A percentile compares a stretch with the other conserved stretches of the same genome.
Evolutionary conservation across 441 rosid genomes (phyloP).

Genomic region (Pelargonium cotyledonis): DNA sequence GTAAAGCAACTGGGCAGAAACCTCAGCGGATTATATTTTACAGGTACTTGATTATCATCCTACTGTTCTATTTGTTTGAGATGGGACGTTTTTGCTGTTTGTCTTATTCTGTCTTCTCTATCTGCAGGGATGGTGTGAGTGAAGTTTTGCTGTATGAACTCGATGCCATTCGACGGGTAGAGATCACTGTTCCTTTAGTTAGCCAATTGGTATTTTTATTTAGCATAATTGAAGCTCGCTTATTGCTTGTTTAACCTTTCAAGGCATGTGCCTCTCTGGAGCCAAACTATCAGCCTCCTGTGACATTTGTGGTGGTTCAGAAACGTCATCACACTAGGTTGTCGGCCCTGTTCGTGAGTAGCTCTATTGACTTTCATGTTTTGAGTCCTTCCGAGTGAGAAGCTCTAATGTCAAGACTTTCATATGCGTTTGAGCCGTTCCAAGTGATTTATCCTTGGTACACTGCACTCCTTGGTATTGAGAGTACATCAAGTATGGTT

Average conservation of each 20-base stretch:
- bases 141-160: constrained; percentile 42
- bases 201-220: constrained; percentile 25
- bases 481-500: too few relatives aligned
- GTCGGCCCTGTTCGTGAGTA: too few relatives aligned
- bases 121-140: constrained; percentile 82
- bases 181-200: constrained; percentile 31
- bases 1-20: constrained; percentile 96
- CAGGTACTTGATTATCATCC: constrained; percentile 37
- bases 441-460: too few relatives aligned
- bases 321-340: constrained; percentile 87
- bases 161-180: constrained; percentile 90
- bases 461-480: too few relatives aligned
- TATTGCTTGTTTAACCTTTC: too few relatives aligned
- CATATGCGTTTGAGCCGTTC: too few relatives aligned
- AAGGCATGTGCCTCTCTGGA: constrained; percentile 98
- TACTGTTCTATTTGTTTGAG: not conserved
- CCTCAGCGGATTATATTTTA: constrained; percentile 87
- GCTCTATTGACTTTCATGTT: too few relatives aligned
- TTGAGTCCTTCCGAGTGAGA: too few relatives aligned
- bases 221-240: not conserved
- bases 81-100: not conserved
- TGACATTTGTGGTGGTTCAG: constrained; percentile 88
- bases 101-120: not conserved
- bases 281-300: constrained; percentile 88
- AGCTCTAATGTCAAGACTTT: too few relatives aligned